Evolutionary conservation across 257 asterid species (phyloP), one percentile per base, ranked within the genome.

Genomic region (Galeopsis tetrahit): DNA sequence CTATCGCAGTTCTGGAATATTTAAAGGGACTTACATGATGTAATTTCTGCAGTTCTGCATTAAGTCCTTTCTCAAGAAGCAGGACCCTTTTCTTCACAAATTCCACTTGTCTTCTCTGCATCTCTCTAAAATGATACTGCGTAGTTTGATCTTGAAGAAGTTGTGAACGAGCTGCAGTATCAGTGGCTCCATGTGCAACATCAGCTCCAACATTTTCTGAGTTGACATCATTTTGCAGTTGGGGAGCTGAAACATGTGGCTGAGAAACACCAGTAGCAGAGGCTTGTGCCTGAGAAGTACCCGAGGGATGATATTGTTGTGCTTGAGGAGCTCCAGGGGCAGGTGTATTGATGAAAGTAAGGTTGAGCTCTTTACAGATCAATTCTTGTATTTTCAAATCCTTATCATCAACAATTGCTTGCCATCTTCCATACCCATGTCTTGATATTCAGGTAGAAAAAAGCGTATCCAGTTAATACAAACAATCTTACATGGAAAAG

Each of bases 401-500:
- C 89, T 86, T 95, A 83, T 95, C 99, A 72, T 95, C 99, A 65
- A 90, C 88, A 76, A 95, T 86, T 53, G 97, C 86, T 87, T 95
- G 99, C 99, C 99, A 95, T 88, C 96, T 90, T 74, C 98, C 99
- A 73, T 91, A 95, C 61, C 99, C 99, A 85, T 95, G 99, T 77
- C 99, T 92, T 73, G 66, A 79, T 49, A 72, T 75, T 77, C 75
- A 75, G 58, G 74, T 40, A 71, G 52, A 60, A 44, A 62, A 58
- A 78, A 79, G 48, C 34, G 69, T 34, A 78, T 62, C 70, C 73
- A 39, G 33, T 63, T 44, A 75, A 72, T 64, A 51, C 76, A 49
- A 39, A 35, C n/a, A 68, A 39, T 11, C 33, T 55, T 36, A 44
- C 57, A 52, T 40, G 80, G 46, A 39, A 56, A 56, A 65, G 21